Conservation (phyloP, 148 eudicot genomes). For the Nepenthes mirabilis region DNA sequence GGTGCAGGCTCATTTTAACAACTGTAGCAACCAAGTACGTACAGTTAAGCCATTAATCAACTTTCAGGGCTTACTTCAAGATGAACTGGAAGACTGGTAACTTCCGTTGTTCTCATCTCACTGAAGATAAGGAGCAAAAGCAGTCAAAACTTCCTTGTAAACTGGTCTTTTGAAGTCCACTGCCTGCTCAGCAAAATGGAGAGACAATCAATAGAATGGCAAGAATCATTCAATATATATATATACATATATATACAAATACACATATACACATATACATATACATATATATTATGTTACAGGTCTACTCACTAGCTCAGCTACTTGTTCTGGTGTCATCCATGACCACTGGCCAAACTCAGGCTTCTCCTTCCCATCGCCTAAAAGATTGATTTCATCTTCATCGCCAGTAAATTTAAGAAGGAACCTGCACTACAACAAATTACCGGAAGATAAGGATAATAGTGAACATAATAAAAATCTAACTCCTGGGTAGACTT, state of each 20-base stretch:
- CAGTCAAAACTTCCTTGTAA: slow-evolving; percentile 63
- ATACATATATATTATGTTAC: not conserved
- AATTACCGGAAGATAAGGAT: too few relatives aligned
- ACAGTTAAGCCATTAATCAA: too few relatives aligned
- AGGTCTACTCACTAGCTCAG: slow-evolving; percentile 40
- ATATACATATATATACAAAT: not conserved
- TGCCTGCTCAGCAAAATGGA: slow-evolving; percentile 38
- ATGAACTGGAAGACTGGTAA: too few relatives aligned
- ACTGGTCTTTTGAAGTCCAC: slow-evolving; percentile 85
- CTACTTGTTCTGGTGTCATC: slow-evolving; percentile 74
- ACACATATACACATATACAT: not conserved
- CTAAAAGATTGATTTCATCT: slow-evolving; percentile 71
- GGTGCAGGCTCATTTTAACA: too few relatives aligned
- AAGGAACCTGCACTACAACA: slow-evolving; percentile 50
- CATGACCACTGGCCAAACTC: slow-evolving; percentile 95
- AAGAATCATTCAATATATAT: not conserved
- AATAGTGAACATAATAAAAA: too few relatives aligned
- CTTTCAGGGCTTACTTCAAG: too few relatives aligned
- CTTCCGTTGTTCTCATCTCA: slow-evolving; percentile 2
- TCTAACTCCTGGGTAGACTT: too few relatives aligned
- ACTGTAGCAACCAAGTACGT: too few relatives aligned
- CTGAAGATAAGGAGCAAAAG: slow-evolving; percentile 58
- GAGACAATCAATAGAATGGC: not conserved
- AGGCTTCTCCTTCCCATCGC: slow-evolving; percentile 85
- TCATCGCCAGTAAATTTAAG: slow-evolving; percentile 70